Evolutionary conservation across 2,329 filamentous ascomycete species (phyloP), one percentile per base, ranked within the genome.

Genomic region (Colletotrichum falcatum): DNA sequence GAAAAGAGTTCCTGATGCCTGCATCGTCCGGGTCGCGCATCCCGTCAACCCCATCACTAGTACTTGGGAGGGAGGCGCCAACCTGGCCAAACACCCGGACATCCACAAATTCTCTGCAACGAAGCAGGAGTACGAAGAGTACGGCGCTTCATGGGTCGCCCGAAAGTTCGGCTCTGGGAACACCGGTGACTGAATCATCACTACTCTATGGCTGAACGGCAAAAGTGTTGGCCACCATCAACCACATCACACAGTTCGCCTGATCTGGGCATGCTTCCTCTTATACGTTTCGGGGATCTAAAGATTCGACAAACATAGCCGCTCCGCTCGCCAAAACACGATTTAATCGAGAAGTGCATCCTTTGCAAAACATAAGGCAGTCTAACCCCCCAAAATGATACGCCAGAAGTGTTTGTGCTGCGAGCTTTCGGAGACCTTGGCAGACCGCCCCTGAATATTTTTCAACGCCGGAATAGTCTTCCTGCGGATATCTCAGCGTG

Each of bases 121-220:
- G 0, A 94, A 93, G 78, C 88, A 92, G 72, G 94, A 99, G 78
- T 99, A 99, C 79, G 90, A 96, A 61, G 96, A 99, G 80, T 83
- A 94, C 77, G 96, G 96, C 11, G 89, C 88, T 65, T 84, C 83
- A 1, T 95, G 93, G 93, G 86, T 93, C 30, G 89, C 89, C 35
- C 90, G 89, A 76, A 93, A 89, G 77, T 96, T 97, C 78, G 84
- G 83, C 0, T 74, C 77, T 11, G 83, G 83, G 48, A 63, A 39
- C 28, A 46, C 64, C 20, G 30, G 46, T n/a, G 58, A 63, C 20
- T 71, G 58, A 67, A 71, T 59, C 11, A 26, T 23, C 37, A 46
- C 26, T 66, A 55, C 18, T 30, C 20, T 28, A 23, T 23, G 3
- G 20, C 33, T 26, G 23, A 26, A 53, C 26, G 4, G 35, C 14